These are phyloP conservation scores for Breviolum minutum DNA, from an alignment of 73 alveolate species.

Conservation along the genomic window DNA sequence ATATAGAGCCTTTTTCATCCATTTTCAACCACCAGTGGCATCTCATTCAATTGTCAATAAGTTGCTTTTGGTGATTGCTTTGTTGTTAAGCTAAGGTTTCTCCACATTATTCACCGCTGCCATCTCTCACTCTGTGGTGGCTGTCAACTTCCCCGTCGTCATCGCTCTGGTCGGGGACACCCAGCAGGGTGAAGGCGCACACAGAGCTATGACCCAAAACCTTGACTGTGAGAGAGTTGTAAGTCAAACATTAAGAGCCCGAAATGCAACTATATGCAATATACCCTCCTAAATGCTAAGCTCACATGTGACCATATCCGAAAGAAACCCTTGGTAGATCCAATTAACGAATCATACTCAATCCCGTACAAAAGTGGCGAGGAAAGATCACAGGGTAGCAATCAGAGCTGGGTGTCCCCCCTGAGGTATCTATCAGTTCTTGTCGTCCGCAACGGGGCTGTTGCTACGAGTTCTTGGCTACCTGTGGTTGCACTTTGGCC, in stretches of 20 bases:
- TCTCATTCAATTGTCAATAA: background rate
- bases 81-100: background rate
- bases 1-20: no score
- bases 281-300: no score
- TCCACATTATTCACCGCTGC: background rate
- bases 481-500: background rate
- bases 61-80: background rate
- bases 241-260: no score
- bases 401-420: background rate
- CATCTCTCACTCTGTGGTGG: background rate
- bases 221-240: no score
- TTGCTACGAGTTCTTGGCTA: background rate
- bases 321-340: no score
- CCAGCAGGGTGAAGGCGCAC: background rate
- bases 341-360: no score
- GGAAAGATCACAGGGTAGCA: no score
- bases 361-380: no score
- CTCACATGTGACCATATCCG: no score
- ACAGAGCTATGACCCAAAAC: no score
- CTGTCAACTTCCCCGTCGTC: slow-evolving; percentile 1
- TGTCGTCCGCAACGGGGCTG: background rate
- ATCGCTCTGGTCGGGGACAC: background rate
- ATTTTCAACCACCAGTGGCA: background rate
- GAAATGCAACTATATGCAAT: no score
- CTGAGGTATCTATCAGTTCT: slow-evolving; percentile 8